Base-by-base conservation (phyloP, 2,329 filamentous ascomycete species). In the Claviceps sp. region DNA sequence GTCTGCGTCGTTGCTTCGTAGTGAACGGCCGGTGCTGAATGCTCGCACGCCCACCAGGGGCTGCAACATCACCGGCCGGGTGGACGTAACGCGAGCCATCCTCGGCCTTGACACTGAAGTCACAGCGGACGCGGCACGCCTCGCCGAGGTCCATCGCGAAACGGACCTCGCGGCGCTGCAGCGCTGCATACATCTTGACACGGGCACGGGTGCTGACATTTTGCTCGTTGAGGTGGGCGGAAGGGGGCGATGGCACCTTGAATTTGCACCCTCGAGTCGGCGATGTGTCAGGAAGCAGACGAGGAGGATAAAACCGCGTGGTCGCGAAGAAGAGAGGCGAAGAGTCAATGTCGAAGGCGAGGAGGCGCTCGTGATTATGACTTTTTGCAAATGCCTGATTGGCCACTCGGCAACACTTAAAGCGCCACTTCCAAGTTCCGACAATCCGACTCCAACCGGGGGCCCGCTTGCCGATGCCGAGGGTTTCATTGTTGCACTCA, bases 131-230 rank as follows among this genome's bases (percentile, higher is more conserved):
- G 5, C 53, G 48, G 9, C 20, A 20, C 56, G 55, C 20, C 58
- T 59, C 41, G 59, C 59, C 47, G 61, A 59, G 41, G 59, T 62
- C 57, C 59, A 62, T 53, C 57, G 62, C 43, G 60, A 60, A 53
- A 68, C 55, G 37, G 60, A 61, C 53, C 66, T 64, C 45, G 64
- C 63, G 30, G 30, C 30, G 30, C 9, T 34, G 59, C 64, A 62
- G 60, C 63, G 68, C 59, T 66, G 67, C 49, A 70, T 62, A 60
- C 65, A 70, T 57, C 68, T 64, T 53, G 67, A 64, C 52, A 71
- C 61, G 18, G 69, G 67, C 55, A 65, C 60, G 44, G 64, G 59
- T 52, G 67, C 63, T 52, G 66, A 62, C 67, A 70, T 56, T 48
- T 61, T 41, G 58, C 60, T 48, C 26, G 20, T 30, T 34, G 37